Evolutionary conservation across 441 rosid genomes (phyloP), one percentile per base, ranked within the genome.

Genomic region (Adansonia gregorii): DNA sequence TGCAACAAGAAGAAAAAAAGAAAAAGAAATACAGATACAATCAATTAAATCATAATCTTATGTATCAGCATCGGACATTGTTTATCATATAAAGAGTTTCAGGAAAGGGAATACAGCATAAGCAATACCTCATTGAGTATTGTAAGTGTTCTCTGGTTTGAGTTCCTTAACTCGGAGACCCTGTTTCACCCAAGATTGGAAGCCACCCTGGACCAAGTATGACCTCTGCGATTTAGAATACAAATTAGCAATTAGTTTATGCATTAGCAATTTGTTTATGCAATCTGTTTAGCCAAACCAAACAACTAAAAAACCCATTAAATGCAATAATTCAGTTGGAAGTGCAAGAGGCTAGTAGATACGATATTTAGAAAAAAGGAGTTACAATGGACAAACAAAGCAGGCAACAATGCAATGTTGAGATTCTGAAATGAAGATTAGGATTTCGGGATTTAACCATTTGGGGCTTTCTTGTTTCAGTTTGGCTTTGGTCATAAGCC

Each of bases 171-270:
- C 79, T 61, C 93, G 93, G 63, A 91, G 91, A 81, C 96, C 96
- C 80, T 92, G 83, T 55, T 87, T 89, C 68, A 72, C 84, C 99
- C 99, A 96, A 76, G 98, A 87, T 79, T 86, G 87, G 87, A 84
- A 96, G 76, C 99, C 99, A 68, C 97, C 99, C 83, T 88, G 88
- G 74, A 93, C 88, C 88, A 91, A 56, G 83, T 90, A 96, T 49
- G 99, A 83, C 74, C 83, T 87, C 98, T 96, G 89, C 76, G 77
- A 84, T 74, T 76, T 54, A 80, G 78, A 77, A 73, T 55, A 72
- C 56, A 82, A 75, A 46, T 58, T n/a, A 75, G 8, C 20, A 75
- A 75, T 81, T 66, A 83, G 78, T 15, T 71, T 27, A 31, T 22
- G 76, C 24, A 0, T 58, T n/a, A 75, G 7, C 20, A 75, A 75